Percentiles rank a stretch among this genome's conserved stretches.
Evolutionary conservation across 441 rosid genomes (phyloP).

Genomic region (Erysimum pusillum): DNA sequence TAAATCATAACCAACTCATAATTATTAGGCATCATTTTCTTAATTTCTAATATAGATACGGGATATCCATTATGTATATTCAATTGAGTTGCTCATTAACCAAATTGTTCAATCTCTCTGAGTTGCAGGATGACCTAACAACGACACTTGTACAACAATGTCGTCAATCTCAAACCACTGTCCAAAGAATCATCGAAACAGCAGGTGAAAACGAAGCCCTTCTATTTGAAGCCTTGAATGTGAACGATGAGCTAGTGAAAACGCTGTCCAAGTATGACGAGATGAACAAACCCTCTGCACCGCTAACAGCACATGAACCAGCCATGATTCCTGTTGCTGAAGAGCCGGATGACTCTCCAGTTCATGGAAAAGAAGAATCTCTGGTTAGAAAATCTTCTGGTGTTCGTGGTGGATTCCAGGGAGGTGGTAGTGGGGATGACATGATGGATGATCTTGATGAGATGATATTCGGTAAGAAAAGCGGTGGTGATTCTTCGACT

Average conservation of each 20-base stretch:
- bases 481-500: slow-evolving; percentile 57
- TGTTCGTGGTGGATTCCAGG: slow-evolving; percentile 58
- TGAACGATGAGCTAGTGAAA: slow-evolving; percentile 85
- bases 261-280: slow-evolving; percentile 77
- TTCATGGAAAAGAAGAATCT: slow-evolving; percentile 61
- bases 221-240: slow-evolving; percentile 87
- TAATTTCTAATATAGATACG: background rate
- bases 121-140: slow-evolving; percentile 78
- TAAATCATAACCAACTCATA: slow-evolving; percentile 33
- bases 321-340: slow-evolving; percentile 93
- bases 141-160: slow-evolving; percentile 83
- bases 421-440: slow-evolving; percentile 75
- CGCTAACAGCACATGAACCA: slow-evolving; percentile 65
- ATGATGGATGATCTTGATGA: slow-evolving; percentile 97
- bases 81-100: background rate
- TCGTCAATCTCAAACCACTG: slow-evolving; percentile 67
- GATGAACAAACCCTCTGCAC: slow-evolving; percentile 64
- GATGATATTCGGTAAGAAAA: slow-evolving; percentile 95
- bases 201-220: slow-evolving; percentile 88
- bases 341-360: slow-evolving; percentile 85
- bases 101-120: background rate
- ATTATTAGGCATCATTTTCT: slow-evolving; percentile 1
- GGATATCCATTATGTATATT: background rate
- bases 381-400: slow-evolving; percentile 75
- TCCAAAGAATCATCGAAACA: slow-evolving; percentile 87